Evolutionary conservation across 2,329 filamentous ascomycete species (phyloP), one percentile per base, ranked within the genome.

Genomic region (Venturia pyrina): DNA sequence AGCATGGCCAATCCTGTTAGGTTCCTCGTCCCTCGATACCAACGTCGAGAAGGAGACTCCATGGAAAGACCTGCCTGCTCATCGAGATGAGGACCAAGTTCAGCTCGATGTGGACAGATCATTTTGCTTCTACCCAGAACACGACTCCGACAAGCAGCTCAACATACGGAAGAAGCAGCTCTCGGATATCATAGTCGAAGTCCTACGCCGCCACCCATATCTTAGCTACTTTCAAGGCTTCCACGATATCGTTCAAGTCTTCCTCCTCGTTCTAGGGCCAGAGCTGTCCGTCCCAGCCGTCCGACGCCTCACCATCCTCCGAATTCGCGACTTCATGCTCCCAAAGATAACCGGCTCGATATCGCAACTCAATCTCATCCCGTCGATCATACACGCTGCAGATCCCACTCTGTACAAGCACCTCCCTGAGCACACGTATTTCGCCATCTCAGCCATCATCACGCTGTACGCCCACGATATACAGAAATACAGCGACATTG

Each of bases 381-480:
- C 92, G 7, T 86, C 90, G 66, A 89, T 99, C 66, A 80, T 99
- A 34, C 80, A 84, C 68, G 82, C 82, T 44, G 88, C 87, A 32
- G 91, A 97, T 75, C 84, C 87, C 5, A 79, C 81, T 56, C 81
- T 99, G 32, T 89, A 85, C 74, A 79, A 77, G 8, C 93, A 96
- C 77, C 81, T 97, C n/a, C 85, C 88, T 1, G 89, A 88, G 19
- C 87, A 93, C 73, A 93, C 95, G 1, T 97, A 93, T 76, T 99
- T 37, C 48, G 95, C 95, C 5, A 82, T 99, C 5, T 87, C 91
- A n/a, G 92, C 91, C 61, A 96, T 92, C 0, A 83, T 99, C 56
- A 99, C 96, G 43, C 87, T 99, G 80, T 99, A 97, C 76, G 92
- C 95, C 21, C 95, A 99, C 77, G 93, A 98, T 75, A 92, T 99